Evolutionary conservation across 768 basidiomycete genomes (phyloP).

Genomic region (Naganishia randhawae): DNA sequence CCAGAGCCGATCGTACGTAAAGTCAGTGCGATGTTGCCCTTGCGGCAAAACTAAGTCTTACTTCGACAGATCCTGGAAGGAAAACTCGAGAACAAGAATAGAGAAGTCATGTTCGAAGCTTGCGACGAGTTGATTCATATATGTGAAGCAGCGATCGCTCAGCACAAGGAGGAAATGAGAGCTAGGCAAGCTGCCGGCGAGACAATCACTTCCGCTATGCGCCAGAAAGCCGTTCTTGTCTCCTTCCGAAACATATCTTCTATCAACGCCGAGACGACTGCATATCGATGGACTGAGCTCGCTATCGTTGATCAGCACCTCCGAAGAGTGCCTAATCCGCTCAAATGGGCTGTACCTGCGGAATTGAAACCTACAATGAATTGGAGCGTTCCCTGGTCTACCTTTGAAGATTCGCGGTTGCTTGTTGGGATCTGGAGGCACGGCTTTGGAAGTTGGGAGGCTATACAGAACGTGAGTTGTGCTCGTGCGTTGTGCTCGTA

Average conservation of each 20-base stretch:
- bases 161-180: conserved; percentile 76
- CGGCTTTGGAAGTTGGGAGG: conserved; percentile 96
- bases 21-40: neutral
- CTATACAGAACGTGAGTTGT: conserved; percentile 61
- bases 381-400: conserved; percentile 94
- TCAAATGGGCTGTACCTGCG: conserved; percentile 81
- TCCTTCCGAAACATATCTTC: conserved; percentile 82
- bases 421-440: conserved; percentile 88
- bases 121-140: conserved; percentile 87
- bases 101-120: conserved; percentile 81
- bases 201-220: conserved; percentile 83
- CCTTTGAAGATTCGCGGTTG: conserved; percentile 87
- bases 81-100: conserved; percentile 89
- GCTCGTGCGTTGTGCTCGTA: neutral
- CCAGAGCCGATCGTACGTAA: conserved; percentile 85
- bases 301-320: conserved; percentile 80
- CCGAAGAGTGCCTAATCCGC: conserved; percentile 57
- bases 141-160: conserved; percentile 76
- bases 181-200: conserved; percentile 73
- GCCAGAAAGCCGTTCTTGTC: conserved; percentile 94
- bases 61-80: conserved; percentile 72
- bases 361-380: conserved; percentile 91
- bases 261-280: conserved; percentile 96
- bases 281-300: conserved; percentile 82
- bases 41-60: conserved; percentile 1